A percentile compares a stretch with the other conserved stretches of the same genome.
Evolutionary conservation across 1,139 yeast species (phyloP).

Genomic region (Saccharomyces hybrid): DNA sequence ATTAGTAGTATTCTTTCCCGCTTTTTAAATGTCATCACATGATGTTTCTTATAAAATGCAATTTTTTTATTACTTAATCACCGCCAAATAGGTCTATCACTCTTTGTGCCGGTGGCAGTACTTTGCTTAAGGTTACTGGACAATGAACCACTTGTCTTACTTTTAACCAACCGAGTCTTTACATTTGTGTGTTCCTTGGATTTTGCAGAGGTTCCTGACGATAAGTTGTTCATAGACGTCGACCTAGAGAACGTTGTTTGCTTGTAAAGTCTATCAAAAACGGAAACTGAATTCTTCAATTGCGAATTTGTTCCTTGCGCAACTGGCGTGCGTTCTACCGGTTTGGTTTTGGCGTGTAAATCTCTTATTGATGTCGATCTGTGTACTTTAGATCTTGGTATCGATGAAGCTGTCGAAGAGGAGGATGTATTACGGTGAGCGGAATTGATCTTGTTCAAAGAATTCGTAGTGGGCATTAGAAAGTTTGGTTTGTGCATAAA

Average conservation of each 20-base stretch:
- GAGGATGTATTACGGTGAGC: background rate
- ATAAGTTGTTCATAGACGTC: slow-evolving; percentile 8
- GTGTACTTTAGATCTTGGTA: background rate
- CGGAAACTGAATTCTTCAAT: background rate
- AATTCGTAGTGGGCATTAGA: slow-evolving; percentile 15
- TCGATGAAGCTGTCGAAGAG: background rate
- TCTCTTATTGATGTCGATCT: background rate
- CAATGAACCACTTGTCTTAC: slow-evolving; percentile 6
- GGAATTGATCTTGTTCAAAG: slow-evolving; percentile 12
- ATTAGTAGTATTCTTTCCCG: slow-evolving; percentile 1
- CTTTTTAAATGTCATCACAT: background rate
- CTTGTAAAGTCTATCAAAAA: slow-evolving; percentile 14
- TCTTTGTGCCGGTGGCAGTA: background rate
- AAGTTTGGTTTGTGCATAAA: slow-evolving; percentile 14
- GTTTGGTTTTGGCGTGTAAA: background rate
- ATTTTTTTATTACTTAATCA: background rate
- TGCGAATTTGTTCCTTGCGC: background rate
- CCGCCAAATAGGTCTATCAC: background rate
- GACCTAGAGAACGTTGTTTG: slow-evolving; percentile 14
- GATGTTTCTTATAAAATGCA: background rate
- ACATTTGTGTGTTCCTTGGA: background rate
- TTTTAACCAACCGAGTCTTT: slow-evolving; percentile 2
- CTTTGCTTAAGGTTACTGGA: slow-evolving; percentile 4
- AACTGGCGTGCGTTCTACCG: background rate
- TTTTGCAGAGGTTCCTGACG: background rate